Base-by-base conservation (phyloP, 495 filamentous ascomycete genomes). In the Aspergillus steynii region DNA sequence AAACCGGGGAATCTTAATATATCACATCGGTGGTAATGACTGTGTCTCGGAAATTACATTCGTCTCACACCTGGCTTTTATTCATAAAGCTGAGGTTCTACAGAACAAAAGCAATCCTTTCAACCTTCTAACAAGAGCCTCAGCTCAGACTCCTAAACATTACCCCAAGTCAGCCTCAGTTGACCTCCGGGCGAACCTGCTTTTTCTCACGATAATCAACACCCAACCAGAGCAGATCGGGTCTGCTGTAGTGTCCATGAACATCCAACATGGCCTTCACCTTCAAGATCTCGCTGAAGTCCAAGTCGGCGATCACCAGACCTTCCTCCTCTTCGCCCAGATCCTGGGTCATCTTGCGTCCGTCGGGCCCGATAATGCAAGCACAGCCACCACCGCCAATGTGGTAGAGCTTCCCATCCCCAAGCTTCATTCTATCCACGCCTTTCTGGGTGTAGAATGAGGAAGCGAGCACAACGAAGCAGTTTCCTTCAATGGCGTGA, bases 351-450 rank as follows among this genome's bases (percentile, higher is more conserved):
- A 75, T 50, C 15, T 59, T 46, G 8, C 67, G 61, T 1, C 74
- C 70, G 61, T 74, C 73, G 1, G 71, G 76, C 2, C 69, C 71
- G 56, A 67, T 72, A 34, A 78, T 70, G 54, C 62, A 55, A 1
- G 71, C 68, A 34, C 57, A 68, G 2, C 76, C 71, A 49, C 70
- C 73, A 2, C 71, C 71, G 7, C 66, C 68, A 29, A 56, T 67
- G 34, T 60, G 60, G 32, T 61, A 68, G n/a, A 74, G 51, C 14
- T 62, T 58, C 15, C 67, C 71, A 7, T 53, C 58, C 0, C 55
- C 48, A 27, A 65, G 53, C 29, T 70, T 73, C 29, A 69, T 77
- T 56, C 59, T 63, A 42, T 73, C 68, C 15, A 71, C 46, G 5
- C 53, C 53, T 9, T 56, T 32, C 53, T 45, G 5, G 10, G 53